phyloP scores from a whole-genome alignment of 2,329 filamentous ascomycete genomes.

The Tolypocladium nubicola region DNA sequence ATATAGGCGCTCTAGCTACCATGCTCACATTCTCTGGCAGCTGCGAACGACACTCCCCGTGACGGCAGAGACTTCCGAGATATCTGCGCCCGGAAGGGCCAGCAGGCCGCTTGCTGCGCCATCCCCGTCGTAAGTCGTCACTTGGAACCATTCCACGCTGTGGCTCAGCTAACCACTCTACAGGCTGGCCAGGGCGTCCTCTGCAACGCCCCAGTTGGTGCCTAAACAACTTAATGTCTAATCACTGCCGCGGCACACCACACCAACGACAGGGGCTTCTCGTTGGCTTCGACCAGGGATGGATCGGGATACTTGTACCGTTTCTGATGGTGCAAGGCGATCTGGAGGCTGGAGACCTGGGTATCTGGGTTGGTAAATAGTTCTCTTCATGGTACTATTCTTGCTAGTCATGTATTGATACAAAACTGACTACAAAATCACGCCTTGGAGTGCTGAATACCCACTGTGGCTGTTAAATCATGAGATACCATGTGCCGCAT shows the following conservation, averaged over 20 bases:
- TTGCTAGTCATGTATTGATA: background rate
- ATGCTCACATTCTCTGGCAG: background rate
- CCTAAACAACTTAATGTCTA: background rate
- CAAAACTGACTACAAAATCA: background rate
- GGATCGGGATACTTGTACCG: background rate
- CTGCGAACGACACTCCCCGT: background rate
- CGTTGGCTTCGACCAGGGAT: background rate
- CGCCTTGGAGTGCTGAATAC: background rate
- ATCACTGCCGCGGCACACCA: background rate
- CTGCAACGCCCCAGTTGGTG: background rate
- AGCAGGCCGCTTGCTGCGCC: constrained; percentile 4
- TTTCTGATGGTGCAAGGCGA: background rate
- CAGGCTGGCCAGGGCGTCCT: constrained; percentile 2
- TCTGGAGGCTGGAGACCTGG: background rate
- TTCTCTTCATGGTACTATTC: background rate
- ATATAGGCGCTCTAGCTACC: background rate
- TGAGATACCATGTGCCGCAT: too few species aligned
- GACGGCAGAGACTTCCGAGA: background rate
- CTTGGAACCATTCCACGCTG: background rate
- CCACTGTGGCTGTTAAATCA: too few species aligned
- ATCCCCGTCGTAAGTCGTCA: constrained; percentile 5
- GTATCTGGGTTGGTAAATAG: background rate
- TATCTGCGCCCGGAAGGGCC: background rate
- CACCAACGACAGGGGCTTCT: background rate
- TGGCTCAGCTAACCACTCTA: too few species aligned